Base-by-base conservation (phyloP, 306 rosid species). In the Astragalus glycyphyllos region DNA sequence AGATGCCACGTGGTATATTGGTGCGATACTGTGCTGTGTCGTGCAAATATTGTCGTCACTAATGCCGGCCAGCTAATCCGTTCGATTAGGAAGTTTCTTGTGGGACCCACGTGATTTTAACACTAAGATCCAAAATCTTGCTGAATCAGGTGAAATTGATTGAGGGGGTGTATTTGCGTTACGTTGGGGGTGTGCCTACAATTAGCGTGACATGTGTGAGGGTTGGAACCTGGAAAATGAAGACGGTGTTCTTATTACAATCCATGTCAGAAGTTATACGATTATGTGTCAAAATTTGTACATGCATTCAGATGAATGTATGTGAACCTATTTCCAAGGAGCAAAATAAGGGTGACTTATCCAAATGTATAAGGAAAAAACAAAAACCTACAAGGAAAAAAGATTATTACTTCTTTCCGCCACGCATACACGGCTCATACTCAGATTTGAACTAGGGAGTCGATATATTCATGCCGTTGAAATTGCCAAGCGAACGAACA, bases 51-150 rank as follows among this genome's bases (percentile, higher is more conserved):
- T 49, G 74, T 66, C 54, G 41, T 11, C 15, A 9, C 49, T 62
- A 26, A 16, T 42, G 81, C 71, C 7, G 2, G 70, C 56, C 85
- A 79, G 81, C 79, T 65, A 73, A 80, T 45, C 26, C 0, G 17
- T 77, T 26, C 8, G 70, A 69, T 5, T 0, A 3, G 38, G 85
- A 84, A 80, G 86, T 71, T 78, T 82, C 83, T 51, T 37, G 61
- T 59, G 70, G 62, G 75, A 12, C 16, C 57, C 38, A 12, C 3
- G 3, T 8, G 51, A 42, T 10, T 2, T 35, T 40, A 1, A 13
- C 9, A 0, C 38, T 0, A 31, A 44, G 65, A 15, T 76, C 68
- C 75, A 9, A 0, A 4, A 46, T 47, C 0, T 0, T 1, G 48
- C 14, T 29, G 77, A 51, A 34, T 48, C 5, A 20, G 8, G 9